Evolutionary conservation across 441 rosid species (phyloP), one percentile per base, ranked within the genome.

Genomic region (Arabidopsis hybrid): DNA sequence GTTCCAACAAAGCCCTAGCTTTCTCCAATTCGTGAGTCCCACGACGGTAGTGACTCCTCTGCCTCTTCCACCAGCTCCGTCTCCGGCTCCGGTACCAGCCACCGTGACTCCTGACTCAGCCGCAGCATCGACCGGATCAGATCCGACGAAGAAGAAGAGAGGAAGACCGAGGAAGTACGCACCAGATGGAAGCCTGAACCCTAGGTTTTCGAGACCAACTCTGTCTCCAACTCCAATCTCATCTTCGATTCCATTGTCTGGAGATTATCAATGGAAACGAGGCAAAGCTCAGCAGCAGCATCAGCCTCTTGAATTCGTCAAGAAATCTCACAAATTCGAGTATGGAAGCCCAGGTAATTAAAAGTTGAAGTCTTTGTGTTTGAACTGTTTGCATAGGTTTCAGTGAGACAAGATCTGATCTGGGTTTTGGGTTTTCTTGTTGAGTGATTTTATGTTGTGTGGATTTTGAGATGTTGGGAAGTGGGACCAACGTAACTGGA

Each of bases 221-320:
- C 79, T 89, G 35, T 89, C 92, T 11, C 90, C 95, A 17, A 89
- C 85, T 79, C 92, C 95, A 14, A 86, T 89, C 74, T 89, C 95
- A 4, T 77, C 95, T 3, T 89, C 95, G 47, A 79, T 91, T 77
- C 98, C 98, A 5, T 71, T 91, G 56, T 35, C 86, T 0, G 95
- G 90, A 53, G 92, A 86, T 6, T 83, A 66, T 72, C 71, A 76
- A 5, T 89, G 93, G 97, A 88, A 90, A 77, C 85, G 82, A 34
- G 91, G 92, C 49, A 88, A 82, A 80, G 86, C 67, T 49, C 71
- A 72, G 79, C 79, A 67, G 0, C 67, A 60, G 9, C 57, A 57
- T 11, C 73, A 60, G n/a, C 81, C 88, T 49, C 29, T 65, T 42
- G 96, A 85, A 26, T 62, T 80, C 8, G 57, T 79, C 63, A 88